Percentiles rank a stretch among this genome's conserved stretches.
Evolutionary conservation across 2,329 filamentous ascomycete genomes (phyloP).

Genomic region (Arthrobotrys conoides): DNA sequence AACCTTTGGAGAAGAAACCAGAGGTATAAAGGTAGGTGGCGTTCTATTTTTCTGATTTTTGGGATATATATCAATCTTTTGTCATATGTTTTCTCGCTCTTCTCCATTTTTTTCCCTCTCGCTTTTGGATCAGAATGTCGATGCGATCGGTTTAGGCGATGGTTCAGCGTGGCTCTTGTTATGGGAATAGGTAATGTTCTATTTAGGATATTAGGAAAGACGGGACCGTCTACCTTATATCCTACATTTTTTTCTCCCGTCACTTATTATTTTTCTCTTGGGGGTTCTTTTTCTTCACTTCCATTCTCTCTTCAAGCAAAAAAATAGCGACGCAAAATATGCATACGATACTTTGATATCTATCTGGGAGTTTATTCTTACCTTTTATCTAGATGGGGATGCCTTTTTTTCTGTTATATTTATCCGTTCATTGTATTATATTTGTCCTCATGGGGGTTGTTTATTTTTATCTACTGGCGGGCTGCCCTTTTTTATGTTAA

Average conservation of each 20-base stretch:
- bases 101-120: background rate
- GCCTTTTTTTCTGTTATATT: background rate
- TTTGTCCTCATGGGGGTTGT: background rate
- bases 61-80: background rate
- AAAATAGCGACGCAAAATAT: slow-evolving; percentile 31
- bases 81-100: background rate
- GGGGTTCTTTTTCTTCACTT: slow-evolving; percentile 2
- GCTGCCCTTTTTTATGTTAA: background rate
- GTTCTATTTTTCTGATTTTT: slow-evolving; percentile 1
- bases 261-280: background rate
- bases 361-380: slow-evolving; percentile 11
- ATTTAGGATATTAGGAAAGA: slow-evolving; percentile 1
- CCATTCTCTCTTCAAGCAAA: slow-evolving; percentile 12
- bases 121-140: background rate
- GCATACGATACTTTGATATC: slow-evolving; percentile 33
- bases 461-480: background rate
- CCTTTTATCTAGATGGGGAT: slow-evolving; percentile 21
- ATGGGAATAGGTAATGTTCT: slow-evolving; percentile 20
- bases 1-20: slow-evolving; percentile 22
- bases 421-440: slow-evolving; percentile 7
- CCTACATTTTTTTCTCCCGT: background rate
- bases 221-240: background rate
- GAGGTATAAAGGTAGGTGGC: slow-evolving; percentile 45
- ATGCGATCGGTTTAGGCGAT: background rate
- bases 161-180: slow-evolving; percentile 7